Percentiles rank a stretch among this genome's conserved stretches.
phyloP scores from a whole-genome alignment of 177 flowering plant species.

The Tripterygium wilfordii region DNA sequence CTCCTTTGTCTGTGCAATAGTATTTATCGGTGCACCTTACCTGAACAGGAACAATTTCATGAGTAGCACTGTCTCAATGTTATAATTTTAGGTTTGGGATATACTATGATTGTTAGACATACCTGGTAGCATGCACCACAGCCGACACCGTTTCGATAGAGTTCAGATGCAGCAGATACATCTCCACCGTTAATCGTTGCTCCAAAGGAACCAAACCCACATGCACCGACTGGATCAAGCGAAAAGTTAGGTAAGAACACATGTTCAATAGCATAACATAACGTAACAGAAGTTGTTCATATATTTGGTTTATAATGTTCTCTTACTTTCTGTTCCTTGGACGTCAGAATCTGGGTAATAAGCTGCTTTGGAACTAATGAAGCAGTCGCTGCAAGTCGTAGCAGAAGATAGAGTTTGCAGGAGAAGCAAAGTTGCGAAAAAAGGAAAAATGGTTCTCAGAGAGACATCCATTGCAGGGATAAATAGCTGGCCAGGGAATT shows the following conservation, averaged over 20 bases:
- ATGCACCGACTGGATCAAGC: slow-evolving; percentile 52
- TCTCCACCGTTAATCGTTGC: slow-evolving; percentile 85
- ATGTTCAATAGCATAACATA: not conserved
- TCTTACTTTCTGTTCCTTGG: slow-evolving; percentile 68
- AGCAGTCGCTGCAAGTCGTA: slow-evolving; percentile 53
- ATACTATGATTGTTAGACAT: no score
- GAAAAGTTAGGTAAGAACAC: not conserved
- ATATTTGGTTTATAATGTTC: not conserved
- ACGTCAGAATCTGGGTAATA: slow-evolving; percentile 70
- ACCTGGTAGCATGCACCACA: slow-evolving; percentile 97
- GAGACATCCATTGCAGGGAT: slow-evolving; percentile 25
- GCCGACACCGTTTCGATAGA: slow-evolving; percentile 70
- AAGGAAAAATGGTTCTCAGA: slow-evolving; percentile 15
- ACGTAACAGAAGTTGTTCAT: no score
- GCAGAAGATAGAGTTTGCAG: slow-evolving; percentile 25
- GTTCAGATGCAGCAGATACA: slow-evolving; percentile 82
- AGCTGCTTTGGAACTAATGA: slow-evolving; percentile 59
- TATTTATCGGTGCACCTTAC: slow-evolving; percentile 66
- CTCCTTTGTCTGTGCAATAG: slow-evolving; percentile 81
- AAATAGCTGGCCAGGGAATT: not conserved
- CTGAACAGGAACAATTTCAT: no score
- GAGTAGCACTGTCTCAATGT: no score
- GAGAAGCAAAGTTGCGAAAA: slow-evolving; percentile 24
- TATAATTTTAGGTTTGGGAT: no score
- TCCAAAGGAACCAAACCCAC: slow-evolving; percentile 76